These are phyloP conservation scores for Entomortierella parvispora DNA, from an alignment of 192 early-diverging fungal genomes.

Conservation along the genomic window DNA sequence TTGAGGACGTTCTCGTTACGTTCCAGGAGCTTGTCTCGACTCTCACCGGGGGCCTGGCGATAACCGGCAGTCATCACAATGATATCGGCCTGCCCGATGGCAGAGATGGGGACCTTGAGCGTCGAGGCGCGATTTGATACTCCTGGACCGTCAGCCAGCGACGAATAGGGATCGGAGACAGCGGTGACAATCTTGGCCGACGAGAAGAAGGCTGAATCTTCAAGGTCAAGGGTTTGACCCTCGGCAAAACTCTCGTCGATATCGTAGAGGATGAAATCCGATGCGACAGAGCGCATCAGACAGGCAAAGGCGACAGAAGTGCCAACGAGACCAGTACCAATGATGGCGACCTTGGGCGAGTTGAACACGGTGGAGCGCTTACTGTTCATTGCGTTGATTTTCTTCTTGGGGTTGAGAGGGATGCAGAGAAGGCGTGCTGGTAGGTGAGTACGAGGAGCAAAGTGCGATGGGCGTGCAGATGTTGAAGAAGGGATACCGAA, in stretches of 20 bases:
- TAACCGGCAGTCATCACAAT: slow-evolving; percentile 85
- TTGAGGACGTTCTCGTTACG: slow-evolving; percentile 81
- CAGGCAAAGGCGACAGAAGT: slow-evolving; percentile 77
- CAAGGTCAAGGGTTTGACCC: slow-evolving; percentile 82
- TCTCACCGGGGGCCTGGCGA: slow-evolving; percentile 78
- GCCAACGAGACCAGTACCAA: slow-evolving; percentile 80
- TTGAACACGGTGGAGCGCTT: not conserved
- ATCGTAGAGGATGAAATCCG: slow-evolving; percentile 76
- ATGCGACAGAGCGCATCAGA: slow-evolving; percentile 67
- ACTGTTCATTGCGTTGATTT: too few species aligned
- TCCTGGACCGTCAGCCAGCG: not conserved
- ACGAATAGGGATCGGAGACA: not conserved
- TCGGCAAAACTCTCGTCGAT: slow-evolving; percentile 65
- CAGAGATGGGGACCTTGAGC: slow-evolving; percentile 17
- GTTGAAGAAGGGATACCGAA: too few species aligned
- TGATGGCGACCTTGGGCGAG: slow-evolving; percentile 62
- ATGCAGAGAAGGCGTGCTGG: too few species aligned
- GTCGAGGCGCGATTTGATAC: slow-evolving; percentile 52
- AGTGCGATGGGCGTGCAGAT: too few species aligned
- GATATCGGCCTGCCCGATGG: slow-evolving; percentile 83
- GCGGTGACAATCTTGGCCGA: slow-evolving; percentile 62
- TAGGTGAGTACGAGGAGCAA: too few species aligned
- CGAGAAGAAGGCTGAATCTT: slow-evolving; percentile 75
- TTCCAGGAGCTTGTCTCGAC: slow-evolving; percentile 59
- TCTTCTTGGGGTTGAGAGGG: not conserved